Conservation (phyloP, 1,284 basidiomycete species). For the Malassezia sp. region DNA sequence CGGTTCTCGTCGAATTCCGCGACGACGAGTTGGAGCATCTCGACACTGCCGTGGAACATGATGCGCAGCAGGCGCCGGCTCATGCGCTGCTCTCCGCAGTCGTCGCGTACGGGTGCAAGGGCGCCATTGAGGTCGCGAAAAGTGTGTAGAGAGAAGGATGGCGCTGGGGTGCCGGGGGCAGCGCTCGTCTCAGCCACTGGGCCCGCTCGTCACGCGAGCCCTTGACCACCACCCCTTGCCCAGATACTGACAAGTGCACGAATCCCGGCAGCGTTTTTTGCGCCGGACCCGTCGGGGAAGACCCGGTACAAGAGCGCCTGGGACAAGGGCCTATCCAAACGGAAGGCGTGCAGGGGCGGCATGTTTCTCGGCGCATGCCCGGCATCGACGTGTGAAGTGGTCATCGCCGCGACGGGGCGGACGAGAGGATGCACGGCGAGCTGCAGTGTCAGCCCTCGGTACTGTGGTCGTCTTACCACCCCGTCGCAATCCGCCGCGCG, state of each 20-base stretch:
- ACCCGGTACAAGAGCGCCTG: conserved; percentile 10
- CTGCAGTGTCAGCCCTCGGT: neutral
- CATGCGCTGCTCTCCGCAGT: conserved; percentile 78
- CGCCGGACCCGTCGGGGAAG: conserved; percentile 7
- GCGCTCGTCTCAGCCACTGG: no score
- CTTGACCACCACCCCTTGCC: conserved; percentile 8
- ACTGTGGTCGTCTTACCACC: no score
- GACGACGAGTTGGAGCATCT: conserved; percentile 92
- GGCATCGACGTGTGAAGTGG: neutral
- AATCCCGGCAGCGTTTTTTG: conserved; percentile 10
- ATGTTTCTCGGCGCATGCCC: neutral
- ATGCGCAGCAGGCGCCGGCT: conserved; percentile 79
- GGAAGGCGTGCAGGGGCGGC: neutral
- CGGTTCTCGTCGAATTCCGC: conserved; percentile 71
- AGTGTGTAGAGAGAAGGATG: conserved; percentile 52
- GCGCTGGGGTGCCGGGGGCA: no score
- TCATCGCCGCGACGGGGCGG: conserved; percentile 2
- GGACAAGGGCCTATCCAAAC: conserved; percentile 3
- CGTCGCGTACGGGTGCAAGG: conserved; percentile 72
- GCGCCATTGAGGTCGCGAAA: conserved; percentile 80
- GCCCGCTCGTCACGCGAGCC: neutral
- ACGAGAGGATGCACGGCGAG: conserved; percentile 4
- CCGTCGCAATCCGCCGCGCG: conserved; percentile 17
- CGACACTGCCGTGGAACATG: conserved; percentile 77
- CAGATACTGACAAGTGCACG: conserved; percentile 10